A percentile compares a stretch with the other conserved stretches of the same genome.
phyloP scores from a whole-genome alignment of 352 stramenopile species.

The Aphanomyces euteiches region DNA sequence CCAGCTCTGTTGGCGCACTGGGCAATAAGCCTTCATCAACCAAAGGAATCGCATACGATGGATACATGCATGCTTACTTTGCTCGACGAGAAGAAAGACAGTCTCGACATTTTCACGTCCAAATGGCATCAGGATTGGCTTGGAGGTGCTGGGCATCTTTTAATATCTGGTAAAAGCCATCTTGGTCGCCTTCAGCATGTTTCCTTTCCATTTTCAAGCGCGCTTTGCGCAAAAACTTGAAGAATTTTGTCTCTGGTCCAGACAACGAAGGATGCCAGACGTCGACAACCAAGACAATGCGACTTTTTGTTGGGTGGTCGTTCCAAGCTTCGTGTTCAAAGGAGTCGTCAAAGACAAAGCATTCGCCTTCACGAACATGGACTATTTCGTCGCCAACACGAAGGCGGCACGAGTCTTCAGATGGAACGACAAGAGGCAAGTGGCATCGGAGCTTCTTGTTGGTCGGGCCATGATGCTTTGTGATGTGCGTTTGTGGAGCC shows the following conservation, averaged over 20 bases:
- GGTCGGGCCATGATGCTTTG: conserved; percentile 80
- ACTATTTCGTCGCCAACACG: conserved; percentile 69
- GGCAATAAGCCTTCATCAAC: too few species aligned
- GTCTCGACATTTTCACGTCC: conserved; percentile 28
- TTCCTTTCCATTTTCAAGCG: conserved; percentile 60
- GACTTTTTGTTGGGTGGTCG: conserved; percentile 61
- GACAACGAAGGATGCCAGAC: conserved; percentile 94
- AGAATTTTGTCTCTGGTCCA: conserved; percentile 83
- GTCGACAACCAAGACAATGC: conserved; percentile 93
- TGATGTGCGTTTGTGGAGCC: conserved; percentile 71
- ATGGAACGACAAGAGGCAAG: conserved; percentile 79
- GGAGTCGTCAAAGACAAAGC: conserved; percentile 97
- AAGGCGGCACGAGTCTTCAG: conserved; percentile 46
- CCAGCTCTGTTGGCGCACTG: too few species aligned
- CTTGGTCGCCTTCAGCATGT: conserved; percentile 36
- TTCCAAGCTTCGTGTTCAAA: conserved; percentile 99
- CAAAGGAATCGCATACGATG: too few species aligned
- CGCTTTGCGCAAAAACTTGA: conserved; percentile 72
- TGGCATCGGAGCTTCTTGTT: conserved; percentile 91
- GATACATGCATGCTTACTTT: too few species aligned
- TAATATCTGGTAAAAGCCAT: conserved; percentile 78
- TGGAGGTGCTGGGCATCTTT: conserved; percentile 42
- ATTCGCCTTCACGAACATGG: conserved; percentile 81
- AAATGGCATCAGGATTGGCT: conserved; percentile 42
- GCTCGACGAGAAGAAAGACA: too few species aligned